Base-by-base conservation (phyloP, 352 stramenopile species). In the Thraustochytrium striatum region DNA sequence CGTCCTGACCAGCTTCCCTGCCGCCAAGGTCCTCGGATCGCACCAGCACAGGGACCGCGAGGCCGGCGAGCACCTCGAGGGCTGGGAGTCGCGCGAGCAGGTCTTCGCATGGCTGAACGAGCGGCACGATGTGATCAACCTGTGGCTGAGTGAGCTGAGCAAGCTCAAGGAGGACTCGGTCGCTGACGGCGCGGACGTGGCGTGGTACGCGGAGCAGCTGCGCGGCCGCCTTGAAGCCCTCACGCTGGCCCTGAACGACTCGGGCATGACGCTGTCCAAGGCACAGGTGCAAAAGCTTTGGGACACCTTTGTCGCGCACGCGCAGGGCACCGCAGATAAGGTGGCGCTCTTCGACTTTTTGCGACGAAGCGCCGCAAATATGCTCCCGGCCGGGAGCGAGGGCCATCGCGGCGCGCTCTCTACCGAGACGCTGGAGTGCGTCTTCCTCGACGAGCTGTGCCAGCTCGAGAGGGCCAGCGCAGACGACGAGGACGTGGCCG, bases 341-440 rank as follows among this genome's bases (percentile, higher is more conserved):
- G 35, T 19, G 9, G 69, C 69, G 11, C 72, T 25, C 57, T 79
- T 79, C 39, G 28, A 28, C 13, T 79, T 79, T 32, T 33, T 79
- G 11, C 9, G 13, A 16, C 55, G 25, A 38, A 16, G 9, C 9
- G 55, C 55, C 25, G 55, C 25, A 62, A 25, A 9, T 62, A n/a
- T 62, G 9, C 9, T n/a, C 32, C 8, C 25, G 47, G 25, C 47
- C 25, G 47, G 25, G 25, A n/a, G n/a, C n/a, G n/a, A n/a, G n/a
- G 47, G 47, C 47, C 25, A 16, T 21, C 16, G 47, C 47, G 47
- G 16, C 16, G 47, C 47, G 25, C 16, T 55, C 25, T 21, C 47
- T 55, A 55, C 47, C 25, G 47, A 55, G 16, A 55, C 47, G 25
- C 47, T 55, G 16, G 16, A 55, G 25, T 21, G 47, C 16, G 47